Conservation (phyloP, 2,329 filamentous ascomycete species). For the Hirsutella thompsonii region DNA sequence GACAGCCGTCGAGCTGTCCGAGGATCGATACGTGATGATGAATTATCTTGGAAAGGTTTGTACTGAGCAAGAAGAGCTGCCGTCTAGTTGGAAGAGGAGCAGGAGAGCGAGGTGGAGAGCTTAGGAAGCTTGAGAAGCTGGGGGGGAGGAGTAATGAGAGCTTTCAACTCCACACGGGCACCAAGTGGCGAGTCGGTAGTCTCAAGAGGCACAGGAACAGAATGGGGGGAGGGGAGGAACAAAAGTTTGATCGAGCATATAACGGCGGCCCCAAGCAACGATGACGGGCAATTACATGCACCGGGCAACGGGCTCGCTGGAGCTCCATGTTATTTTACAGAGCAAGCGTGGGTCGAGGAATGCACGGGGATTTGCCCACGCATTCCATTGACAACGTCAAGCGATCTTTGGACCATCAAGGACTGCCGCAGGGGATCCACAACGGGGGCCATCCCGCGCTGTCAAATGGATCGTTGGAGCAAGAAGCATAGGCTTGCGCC, state of each 20-base stretch:
- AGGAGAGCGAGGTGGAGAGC: neutral
- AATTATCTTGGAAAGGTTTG: neutral
- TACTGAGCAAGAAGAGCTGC: neutral
- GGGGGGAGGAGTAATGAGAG: neutral
- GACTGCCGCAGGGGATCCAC: neutral
- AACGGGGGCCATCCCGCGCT: slow-evolving; percentile 1
- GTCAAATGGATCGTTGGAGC: neutral
- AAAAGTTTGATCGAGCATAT: slow-evolving; percentile 1
- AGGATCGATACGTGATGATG: neutral
- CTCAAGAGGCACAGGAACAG: neutral
- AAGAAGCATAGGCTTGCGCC: neutral
- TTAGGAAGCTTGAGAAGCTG: neutral
- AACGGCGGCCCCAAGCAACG: slow-evolving; percentile 1
- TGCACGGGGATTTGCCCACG: slow-evolving; percentile 2
- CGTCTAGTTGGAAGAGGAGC: neutral
- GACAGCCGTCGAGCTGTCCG: neutral
- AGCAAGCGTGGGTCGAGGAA: slow-evolving; percentile 2
- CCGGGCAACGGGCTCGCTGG: slow-evolving; percentile 1
- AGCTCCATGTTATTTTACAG: slow-evolving; percentile 1
- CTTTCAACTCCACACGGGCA: slow-evolving; percentile 1
- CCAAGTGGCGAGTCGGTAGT: slow-evolving; percentile 1
- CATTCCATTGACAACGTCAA: slow-evolving; percentile 3
- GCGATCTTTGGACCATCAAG: neutral
- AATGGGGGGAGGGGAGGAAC: slow-evolving; percentile 1
- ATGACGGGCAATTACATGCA: slow-evolving; percentile 1